These are phyloP conservation scores for Afroboletus lepidellus DNA, from an alignment of 1,284 basidiomycete genomes.

Conservation along the genomic window DNA sequence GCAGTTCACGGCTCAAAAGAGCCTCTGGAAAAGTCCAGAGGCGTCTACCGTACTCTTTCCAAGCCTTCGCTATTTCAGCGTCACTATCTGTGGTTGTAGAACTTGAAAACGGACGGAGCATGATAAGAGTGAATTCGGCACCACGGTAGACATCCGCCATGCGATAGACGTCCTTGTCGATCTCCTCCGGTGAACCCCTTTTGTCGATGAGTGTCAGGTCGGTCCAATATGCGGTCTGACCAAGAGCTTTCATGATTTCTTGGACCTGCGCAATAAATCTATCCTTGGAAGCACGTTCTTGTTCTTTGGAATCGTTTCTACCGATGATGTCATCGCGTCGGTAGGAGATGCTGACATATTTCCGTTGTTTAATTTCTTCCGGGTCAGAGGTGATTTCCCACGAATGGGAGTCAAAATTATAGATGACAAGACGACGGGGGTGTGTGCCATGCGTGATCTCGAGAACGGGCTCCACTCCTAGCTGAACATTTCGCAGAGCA, in stretches of 20 bases:
- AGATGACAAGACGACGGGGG: slow-evolving; percentile 23
- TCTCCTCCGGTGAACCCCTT: neutral
- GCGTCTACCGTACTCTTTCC: too few relatives aligned
- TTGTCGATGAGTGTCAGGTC: slow-evolving; percentile 10
- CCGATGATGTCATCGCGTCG: slow-evolving; percentile 16
- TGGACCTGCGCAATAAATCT: slow-evolving; percentile 14
- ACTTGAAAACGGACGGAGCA: slow-evolving; percentile 14
- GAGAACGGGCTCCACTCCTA: slow-evolving; percentile 6
- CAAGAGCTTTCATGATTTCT: slow-evolving; percentile 7
- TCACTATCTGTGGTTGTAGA: too few relatives aligned
- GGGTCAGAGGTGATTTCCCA: slow-evolving; percentile 12
- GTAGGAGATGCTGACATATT: slow-evolving; percentile 26
- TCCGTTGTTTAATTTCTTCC: slow-evolving; percentile 11
- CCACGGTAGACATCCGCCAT: slow-evolving; percentile 31
- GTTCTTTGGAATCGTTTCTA: neutral
- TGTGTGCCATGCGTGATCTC: slow-evolving; percentile 20
- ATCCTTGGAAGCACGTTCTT: neutral
- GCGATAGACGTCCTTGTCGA: slow-evolving; percentile 25
- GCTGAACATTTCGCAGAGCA: slow-evolving; percentile 16
- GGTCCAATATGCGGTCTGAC: slow-evolving; percentile 26
- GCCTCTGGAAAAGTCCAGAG: slow-evolving; percentile 20
- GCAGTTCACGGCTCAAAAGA: slow-evolving; percentile 21
- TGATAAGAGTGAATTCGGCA: slow-evolving; percentile 29
- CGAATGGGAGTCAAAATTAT: neutral
- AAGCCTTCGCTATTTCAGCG: neutral